These are phyloP conservation scores for Debaryomyces robertsiae DNA, from an alignment of 1,139 yeast genomes.

Conservation along the genomic window DNA sequence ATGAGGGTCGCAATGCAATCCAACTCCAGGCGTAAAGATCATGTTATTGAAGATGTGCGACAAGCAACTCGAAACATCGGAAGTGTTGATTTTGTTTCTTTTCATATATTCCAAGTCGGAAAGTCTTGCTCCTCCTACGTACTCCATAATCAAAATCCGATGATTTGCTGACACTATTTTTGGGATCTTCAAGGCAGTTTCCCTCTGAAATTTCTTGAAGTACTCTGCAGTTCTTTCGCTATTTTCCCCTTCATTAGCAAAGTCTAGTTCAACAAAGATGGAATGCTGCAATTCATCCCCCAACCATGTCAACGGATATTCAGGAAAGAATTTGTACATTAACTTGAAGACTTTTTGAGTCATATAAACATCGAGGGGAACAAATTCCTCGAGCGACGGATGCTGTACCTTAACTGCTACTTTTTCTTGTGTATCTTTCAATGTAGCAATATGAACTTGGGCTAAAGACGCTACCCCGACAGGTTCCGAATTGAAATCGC, in stretches of 20 bases:
- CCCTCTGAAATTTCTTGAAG: constrained; percentile 55
- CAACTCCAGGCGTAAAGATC: constrained; percentile 92
- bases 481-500: constrained; percentile 69
- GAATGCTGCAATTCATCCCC: constrained; percentile 89
- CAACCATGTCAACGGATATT: constrained; percentile 90
- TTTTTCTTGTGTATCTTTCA: constrained; percentile 60
- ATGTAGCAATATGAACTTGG: constrained; percentile 83
- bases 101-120: constrained; percentile 73
- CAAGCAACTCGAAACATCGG: constrained; percentile 80
- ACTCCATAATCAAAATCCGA: constrained; percentile 88
- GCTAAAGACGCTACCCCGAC: constrained; percentile 96
- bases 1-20: constrained; percentile 97
- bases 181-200: constrained; percentile 83
- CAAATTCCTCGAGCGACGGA: constrained; percentile 83
- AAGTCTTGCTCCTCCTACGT: constrained; percentile 75
- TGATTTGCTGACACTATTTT: constrained; percentile 63
- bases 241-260: constrained; percentile 82
- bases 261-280: constrained; percentile 86
- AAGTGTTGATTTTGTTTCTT: constrained; percentile 63
- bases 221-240: constrained; percentile 69
- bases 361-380: constrained; percentile 82
- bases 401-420: constrained; percentile 97
- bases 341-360: constrained; percentile 75
- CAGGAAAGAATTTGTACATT: constrained; percentile 83
- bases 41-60: constrained; percentile 90